These are phyloP conservation scores for Apophysomyces trapeziformis DNA, from an alignment of 371 early-diverging fungal species.

Conservation along the genomic window DNA sequence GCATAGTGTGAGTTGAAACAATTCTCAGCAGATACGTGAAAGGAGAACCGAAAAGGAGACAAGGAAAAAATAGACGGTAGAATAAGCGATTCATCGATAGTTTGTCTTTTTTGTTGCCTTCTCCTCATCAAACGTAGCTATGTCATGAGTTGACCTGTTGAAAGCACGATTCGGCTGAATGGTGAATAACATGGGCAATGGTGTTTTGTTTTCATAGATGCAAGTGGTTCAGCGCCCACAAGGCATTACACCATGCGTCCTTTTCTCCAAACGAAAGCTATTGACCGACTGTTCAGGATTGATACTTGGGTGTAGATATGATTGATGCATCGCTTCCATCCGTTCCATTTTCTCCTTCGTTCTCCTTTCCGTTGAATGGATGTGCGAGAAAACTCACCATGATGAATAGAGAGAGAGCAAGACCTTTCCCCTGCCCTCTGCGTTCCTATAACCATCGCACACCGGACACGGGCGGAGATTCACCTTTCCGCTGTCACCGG, in stretches of 20 bases:
- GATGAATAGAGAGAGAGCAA: constrained; percentile 12
- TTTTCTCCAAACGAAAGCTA: not conserved
- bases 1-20: not conserved
- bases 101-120: too few species aligned
- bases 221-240: too few species aligned
- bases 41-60: not conserved
- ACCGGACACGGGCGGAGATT: not conserved
- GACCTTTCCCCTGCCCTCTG: not conserved
- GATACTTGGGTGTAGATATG: not conserved
- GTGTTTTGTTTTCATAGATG: too few species aligned
- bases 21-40: not conserved
- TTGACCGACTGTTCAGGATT: not conserved
- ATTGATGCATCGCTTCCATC: not conserved
- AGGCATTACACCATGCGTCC: not conserved
- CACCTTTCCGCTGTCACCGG: not conserved
- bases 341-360: not conserved
- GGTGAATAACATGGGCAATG: too few species aligned
- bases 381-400: constrained; percentile 6
- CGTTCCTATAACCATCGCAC: constrained; percentile 2
- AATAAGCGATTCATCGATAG: too few species aligned
- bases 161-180: too few species aligned
- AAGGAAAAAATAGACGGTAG: too few species aligned
- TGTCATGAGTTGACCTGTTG: too few species aligned
- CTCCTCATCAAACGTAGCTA: too few species aligned
- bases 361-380: not conserved